phyloP scores from a whole-genome alignment of 768 basidiomycete genomes.

The Mycena olivaceomarginata region DNA sequence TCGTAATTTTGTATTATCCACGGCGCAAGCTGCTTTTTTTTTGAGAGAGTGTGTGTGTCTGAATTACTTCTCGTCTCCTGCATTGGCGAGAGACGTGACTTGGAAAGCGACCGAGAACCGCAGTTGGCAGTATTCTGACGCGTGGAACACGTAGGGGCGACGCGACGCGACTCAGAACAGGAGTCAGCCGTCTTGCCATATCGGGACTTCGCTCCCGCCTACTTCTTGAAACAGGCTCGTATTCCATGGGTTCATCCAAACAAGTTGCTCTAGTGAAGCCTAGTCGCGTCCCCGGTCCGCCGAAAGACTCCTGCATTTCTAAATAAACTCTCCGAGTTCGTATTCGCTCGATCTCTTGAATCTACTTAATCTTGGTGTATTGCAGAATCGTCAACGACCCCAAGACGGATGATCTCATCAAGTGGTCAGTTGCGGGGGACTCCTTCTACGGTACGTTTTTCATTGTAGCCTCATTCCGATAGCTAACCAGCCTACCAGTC shows the following conservation, averaged over 20 bases:
- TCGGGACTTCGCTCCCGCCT: too few relatives aligned
- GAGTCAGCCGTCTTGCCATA: too few relatives aligned
- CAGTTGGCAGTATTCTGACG: too few relatives aligned
- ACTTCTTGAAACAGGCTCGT: too few relatives aligned
- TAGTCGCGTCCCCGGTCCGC: constrained; percentile 51
- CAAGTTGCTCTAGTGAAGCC: constrained; percentile 51
- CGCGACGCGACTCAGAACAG: too few relatives aligned
- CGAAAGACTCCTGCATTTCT: constrained; percentile 86
- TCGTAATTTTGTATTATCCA: constrained; percentile 13
- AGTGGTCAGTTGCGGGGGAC: constrained; percentile 94
- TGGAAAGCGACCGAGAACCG: constrained; percentile 46
- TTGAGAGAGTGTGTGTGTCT: too few relatives aligned
- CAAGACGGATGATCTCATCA: constrained; percentile 87
- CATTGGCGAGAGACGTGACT: constrained; percentile 64
- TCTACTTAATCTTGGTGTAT: constrained; percentile 36
- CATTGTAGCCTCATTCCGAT: neutral
- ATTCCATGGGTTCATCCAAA: constrained; percentile 55
- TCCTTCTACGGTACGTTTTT: constrained; percentile 87
- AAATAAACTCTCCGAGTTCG: constrained; percentile 94
- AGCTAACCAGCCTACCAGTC: constrained; percentile 66
- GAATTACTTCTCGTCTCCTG: constrained; percentile 46
- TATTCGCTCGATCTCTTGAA: constrained; percentile 48
- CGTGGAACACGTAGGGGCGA: too few relatives aligned
- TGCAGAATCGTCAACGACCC: constrained; percentile 94
- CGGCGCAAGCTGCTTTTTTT: neutral